A percentile compares a stretch with the other conserved stretches of the same genome.
These are phyloP conservation scores for Lactarius trivialis DNA, from an alignment of 768 basidiomycete species.

Conservation along the genomic window DNA sequence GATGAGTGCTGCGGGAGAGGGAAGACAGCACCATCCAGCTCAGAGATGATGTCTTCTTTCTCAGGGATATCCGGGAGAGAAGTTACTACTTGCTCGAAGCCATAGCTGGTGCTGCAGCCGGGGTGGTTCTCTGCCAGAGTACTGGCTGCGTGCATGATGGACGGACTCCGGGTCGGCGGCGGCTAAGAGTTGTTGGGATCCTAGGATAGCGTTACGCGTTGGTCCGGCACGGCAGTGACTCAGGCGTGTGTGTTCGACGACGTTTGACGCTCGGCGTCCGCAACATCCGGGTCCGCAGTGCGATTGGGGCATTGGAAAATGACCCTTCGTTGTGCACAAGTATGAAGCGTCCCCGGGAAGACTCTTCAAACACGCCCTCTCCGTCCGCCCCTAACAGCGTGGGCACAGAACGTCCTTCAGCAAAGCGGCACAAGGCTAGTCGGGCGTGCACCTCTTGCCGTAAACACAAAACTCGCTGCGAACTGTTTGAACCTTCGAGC, in stretches of 20 bases:
- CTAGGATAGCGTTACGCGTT: background rate
- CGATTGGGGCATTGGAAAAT: background rate
- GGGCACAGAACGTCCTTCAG: background rate
- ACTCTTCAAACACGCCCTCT: background rate
- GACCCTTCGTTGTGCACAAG: background rate
- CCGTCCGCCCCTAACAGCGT: background rate
- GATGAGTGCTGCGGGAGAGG: background rate
- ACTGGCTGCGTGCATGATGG: background rate
- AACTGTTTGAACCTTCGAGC: conserved; percentile 38
- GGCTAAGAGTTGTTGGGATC: background rate
- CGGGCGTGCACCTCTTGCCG: conserved; percentile 40
- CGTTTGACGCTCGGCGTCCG: background rate
- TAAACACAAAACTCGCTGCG: conserved; percentile 45
- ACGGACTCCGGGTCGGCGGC: background rate
- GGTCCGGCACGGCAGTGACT: background rate
- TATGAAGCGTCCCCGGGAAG: conserved; percentile 16
- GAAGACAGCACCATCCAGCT: conserved; percentile 18
- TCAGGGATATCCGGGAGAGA: conserved; percentile 9
- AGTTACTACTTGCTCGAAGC: background rate
- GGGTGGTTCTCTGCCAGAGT: background rate
- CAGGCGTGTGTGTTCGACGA: background rate
- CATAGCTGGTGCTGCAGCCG: background rate
- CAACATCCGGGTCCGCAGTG: background rate
- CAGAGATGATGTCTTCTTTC: conserved; percentile 16
- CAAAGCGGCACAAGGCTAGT: conserved; percentile 21